A percentile compares a stretch with the other conserved stretches of the same genome.
Conservation (phyloP, 306 rosid genomes). For the Sesbania bispinosa region DNA sequence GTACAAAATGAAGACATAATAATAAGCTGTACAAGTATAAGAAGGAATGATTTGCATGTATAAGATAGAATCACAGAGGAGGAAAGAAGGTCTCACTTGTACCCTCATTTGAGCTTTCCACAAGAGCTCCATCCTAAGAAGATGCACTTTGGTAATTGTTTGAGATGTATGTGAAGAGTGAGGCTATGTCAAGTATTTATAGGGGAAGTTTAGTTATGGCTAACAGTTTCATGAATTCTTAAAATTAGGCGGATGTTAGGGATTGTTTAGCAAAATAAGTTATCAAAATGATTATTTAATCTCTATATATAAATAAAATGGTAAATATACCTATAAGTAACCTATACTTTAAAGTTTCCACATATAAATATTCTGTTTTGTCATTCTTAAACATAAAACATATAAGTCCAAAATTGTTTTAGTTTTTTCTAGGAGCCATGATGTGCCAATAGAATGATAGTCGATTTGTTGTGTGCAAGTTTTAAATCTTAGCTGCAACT, state of each 20-base stretch:
- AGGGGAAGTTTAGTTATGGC: constrained; percentile 15
- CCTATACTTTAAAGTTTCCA: background rate
- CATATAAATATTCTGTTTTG: background rate
- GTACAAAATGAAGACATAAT: background rate
- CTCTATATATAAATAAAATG: background rate
- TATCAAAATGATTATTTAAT: background rate
- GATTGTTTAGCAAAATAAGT: constrained; percentile 1
- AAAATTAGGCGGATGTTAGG: background rate
- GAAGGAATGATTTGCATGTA: background rate
- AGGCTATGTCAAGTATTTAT: constrained; percentile 27
- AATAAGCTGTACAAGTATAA: background rate
- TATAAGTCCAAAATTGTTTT: constrained; percentile 1
- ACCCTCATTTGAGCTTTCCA: constrained; percentile 28
- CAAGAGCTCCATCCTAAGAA: constrained; percentile 32
- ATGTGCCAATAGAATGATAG: background rate
- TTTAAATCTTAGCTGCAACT: constrained; percentile 19
- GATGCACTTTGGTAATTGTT: constrained; percentile 28
- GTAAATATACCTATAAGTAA: background rate
- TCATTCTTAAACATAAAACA: background rate
- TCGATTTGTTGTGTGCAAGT: constrained; percentile 34
- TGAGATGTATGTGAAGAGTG: constrained; percentile 15
- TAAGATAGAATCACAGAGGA: background rate
- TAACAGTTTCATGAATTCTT: background rate
- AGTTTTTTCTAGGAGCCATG: constrained; percentile 12
- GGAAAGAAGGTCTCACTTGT: constrained; percentile 20